Evolutionary conservation across 2,329 filamentous ascomycete genomes (phyloP).

Genomic region (Nigrograna mackinnonii): DNA sequence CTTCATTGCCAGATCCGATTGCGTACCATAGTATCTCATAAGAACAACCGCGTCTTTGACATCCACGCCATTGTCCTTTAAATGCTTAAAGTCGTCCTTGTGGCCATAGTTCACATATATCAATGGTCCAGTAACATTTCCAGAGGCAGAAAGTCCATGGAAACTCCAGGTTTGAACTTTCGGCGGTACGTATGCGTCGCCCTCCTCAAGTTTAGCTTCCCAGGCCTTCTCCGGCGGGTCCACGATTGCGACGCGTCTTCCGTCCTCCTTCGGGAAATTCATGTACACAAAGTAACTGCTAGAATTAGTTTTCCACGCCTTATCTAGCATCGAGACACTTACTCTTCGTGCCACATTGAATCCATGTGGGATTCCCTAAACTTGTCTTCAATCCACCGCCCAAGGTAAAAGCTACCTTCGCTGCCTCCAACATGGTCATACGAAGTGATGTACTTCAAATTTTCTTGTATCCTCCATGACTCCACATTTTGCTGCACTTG

Average conservation of each 20-base stretch:
- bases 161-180: constrained; percentile 73
- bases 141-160: constrained; percentile 85
- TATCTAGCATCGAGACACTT: constrained; percentile 19
- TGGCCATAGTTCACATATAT: constrained; percentile 94
- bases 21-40: constrained; percentile 77
- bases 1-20: constrained; percentile 76
- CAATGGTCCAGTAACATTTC: constrained; percentile 82
- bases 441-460: constrained; percentile 75
- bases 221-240: constrained; percentile 70
- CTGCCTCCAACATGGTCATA: constrained; percentile 95
- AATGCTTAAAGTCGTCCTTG: constrained; percentile 75
- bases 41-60: constrained; percentile 81
- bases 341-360: constrained; percentile 72
- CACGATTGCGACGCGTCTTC: constrained; percentile 80
- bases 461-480: constrained; percentile 63
- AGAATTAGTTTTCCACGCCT: constrained; percentile 14
- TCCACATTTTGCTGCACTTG: constrained; percentile 77
- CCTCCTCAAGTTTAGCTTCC: constrained; percentile 84
- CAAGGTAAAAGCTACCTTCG: constrained; percentile 85
- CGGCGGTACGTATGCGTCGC: constrained; percentile 65
- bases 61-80: constrained; percentile 73
- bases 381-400: constrained; percentile 78
- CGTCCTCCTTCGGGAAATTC: constrained; percentile 82
- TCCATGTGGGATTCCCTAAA: constrained; percentile 77
- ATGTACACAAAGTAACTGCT: constrained; percentile 77